A percentile compares a stretch with the other conserved stretches of the same genome.
These are phyloP conservation scores for Fimicolochytrium jonesii DNA, from an alignment of 192 early-diverging fungal genomes.

Conservation along the genomic window DNA sequence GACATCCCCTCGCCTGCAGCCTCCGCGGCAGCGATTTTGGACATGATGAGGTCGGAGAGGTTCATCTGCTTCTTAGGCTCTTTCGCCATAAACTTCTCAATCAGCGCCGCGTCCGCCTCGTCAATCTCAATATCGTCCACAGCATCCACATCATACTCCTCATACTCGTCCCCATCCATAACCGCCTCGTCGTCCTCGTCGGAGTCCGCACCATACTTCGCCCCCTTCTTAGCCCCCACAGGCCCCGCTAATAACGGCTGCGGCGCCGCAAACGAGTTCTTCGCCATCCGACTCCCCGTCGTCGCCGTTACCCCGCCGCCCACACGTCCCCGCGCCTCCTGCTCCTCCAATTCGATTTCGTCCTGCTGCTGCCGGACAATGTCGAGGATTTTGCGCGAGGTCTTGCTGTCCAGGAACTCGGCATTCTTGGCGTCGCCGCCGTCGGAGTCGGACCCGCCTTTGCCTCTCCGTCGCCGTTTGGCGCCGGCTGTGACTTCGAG, in stretches of 20 bases:
- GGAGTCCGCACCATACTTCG: slow-evolving; percentile 1
- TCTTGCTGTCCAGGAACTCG: slow-evolving; percentile 74
- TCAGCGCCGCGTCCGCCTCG: slow-evolving; percentile 69
- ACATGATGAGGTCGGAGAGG: slow-evolving; percentile 94
- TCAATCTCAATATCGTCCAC: slow-evolving; percentile 65
- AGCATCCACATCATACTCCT: slow-evolving; percentile 60
- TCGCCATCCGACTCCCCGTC: neutral
- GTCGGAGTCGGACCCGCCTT: slow-evolving; percentile 7
- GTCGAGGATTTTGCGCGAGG: slow-evolving; percentile 82
- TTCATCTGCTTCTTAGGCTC: slow-evolving; percentile 82
- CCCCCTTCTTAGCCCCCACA: no score
- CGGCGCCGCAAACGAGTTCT: no score
- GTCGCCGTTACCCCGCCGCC: neutral
- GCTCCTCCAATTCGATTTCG: slow-evolving; percentile 56
- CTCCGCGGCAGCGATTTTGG: slow-evolving; percentile 79
- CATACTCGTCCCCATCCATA: slow-evolving; percentile 61
- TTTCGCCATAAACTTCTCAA: slow-evolving; percentile 86
- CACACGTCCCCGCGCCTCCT: neutral
- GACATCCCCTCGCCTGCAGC: slow-evolving; percentile 18
- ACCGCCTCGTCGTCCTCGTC: slow-evolving; percentile 59
- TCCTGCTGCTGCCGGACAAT: slow-evolving; percentile 90
- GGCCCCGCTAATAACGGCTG: no score
- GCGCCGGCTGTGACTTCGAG: slow-evolving; percentile 29
- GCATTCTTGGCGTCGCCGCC: neutral
- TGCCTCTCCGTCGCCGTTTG: neutral